phyloP scores from a whole-genome alignment of 805 yeast genomes.

The Sungouiozyma intestinalis region DNA sequence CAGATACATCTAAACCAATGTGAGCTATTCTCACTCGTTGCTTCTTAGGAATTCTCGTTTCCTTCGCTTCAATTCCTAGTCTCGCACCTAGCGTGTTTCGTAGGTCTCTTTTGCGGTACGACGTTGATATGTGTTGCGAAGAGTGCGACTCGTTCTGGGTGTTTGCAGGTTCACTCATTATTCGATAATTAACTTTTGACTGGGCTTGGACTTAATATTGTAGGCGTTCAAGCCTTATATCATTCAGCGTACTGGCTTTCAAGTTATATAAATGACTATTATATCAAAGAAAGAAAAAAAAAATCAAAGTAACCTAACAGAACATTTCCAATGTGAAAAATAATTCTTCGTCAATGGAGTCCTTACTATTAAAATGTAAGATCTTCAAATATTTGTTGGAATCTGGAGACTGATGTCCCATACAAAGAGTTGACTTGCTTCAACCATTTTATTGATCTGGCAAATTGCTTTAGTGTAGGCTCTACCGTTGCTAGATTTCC shows the following conservation, averaged over 20 bases:
- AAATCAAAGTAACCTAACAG: too few species aligned
- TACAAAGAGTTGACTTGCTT: conserved; percentile 14
- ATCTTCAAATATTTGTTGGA: conserved; percentile 12
- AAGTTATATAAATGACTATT: too few species aligned
- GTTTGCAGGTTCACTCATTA: background rate
- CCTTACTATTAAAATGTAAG: conserved; percentile 2
- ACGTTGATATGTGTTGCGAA: background rate
- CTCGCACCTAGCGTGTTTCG: conserved; percentile 20
- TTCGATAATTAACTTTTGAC: too few species aligned
- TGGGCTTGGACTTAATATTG: too few species aligned
- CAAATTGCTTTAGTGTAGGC: conserved; percentile 21
- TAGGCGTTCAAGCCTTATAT: too few species aligned
- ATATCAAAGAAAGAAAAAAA: too few species aligned
- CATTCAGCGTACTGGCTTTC: too few species aligned
- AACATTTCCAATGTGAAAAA: background rate
- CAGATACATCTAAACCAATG: conserved; percentile 24
- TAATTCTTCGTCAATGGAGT: background rate
- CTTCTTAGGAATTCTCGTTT: conserved; percentile 8
- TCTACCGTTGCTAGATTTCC: conserved; percentile 45
- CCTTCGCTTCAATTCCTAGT: background rate
- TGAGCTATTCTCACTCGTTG: conserved; percentile 17
- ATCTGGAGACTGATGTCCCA: conserved; percentile 11
- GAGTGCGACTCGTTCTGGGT: background rate
- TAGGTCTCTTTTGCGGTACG: conserved; percentile 26
- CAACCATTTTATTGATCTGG: conserved; percentile 26